phyloP scores from a whole-genome alignment of 2,329 filamentous ascomycete species.

The Fusarium heterosporum region DNA sequence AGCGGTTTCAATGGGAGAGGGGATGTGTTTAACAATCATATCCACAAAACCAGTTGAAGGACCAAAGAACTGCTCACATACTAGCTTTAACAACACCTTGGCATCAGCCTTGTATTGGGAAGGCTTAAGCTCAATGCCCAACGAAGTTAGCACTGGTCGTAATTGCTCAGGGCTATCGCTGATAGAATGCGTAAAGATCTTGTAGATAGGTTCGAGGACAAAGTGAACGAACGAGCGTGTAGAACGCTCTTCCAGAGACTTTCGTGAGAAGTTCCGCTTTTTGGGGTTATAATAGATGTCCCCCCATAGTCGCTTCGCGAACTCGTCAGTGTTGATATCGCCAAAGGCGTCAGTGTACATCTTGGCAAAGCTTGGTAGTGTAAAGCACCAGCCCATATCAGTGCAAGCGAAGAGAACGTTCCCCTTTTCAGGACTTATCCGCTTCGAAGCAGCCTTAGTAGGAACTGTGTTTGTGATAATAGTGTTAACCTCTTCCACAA shows the following conservation, averaged over 20 bases:
- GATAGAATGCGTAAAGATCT: conserved; percentile 94
- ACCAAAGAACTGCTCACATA: conserved; percentile 96
- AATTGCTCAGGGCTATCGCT: conserved; percentile 89
- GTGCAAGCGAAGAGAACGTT: conserved; percentile 98
- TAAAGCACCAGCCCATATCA: conserved; percentile 97
- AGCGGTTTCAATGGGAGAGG: conserved; percentile 84
- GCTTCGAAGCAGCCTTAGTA: conserved; percentile 79
- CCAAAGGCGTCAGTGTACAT: conserved; percentile 95
- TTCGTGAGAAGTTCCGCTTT: conserved; percentile 92
- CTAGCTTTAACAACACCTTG: conserved; percentile 85
- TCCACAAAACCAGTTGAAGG: conserved; percentile 91
- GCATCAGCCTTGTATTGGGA: conserved; percentile 93
- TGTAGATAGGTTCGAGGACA: conserved; percentile 96
- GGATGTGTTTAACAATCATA: conserved; percentile 91
- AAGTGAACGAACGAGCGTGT: conserved; percentile 94
- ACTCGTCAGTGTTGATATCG: conserved; percentile 83
- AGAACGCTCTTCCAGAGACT: conserved; percentile 81
- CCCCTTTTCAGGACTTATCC: conserved; percentile 94
- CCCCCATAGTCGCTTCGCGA: conserved; percentile 89
- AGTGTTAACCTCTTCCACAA: conserved; percentile 98
- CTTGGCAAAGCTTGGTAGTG: conserved; percentile 90
- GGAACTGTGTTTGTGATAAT: conserved; percentile 90
- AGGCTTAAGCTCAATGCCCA: conserved; percentile 90
- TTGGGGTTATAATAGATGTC: conserved; percentile 95
- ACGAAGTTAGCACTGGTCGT: conserved; percentile 78